phyloP scores from a whole-genome alignment of 257 asterid species.

The Ophiorrhiza pumila region DNA sequence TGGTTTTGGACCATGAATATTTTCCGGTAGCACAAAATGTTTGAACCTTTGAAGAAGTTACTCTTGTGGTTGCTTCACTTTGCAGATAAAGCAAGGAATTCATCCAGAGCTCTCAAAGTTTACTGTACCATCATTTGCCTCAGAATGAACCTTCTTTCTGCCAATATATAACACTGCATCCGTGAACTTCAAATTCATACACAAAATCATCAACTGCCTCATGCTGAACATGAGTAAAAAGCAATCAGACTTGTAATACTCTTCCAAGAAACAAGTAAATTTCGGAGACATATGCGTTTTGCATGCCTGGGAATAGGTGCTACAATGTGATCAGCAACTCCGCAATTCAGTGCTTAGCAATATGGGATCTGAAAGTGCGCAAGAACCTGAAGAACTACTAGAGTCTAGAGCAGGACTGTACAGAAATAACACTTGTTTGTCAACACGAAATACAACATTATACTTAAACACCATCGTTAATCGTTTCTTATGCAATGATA shows the following conservation, averaged over 20 bases:
- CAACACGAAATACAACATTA: background rate
- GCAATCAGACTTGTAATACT: slow-evolving; percentile 19
- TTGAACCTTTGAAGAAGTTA: slow-evolving; percentile 6
- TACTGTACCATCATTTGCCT: slow-evolving; percentile 21
- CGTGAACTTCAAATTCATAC: background rate
- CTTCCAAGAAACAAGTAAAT: slow-evolving; percentile 9
- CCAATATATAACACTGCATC: background rate
- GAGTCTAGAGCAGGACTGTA: too few relatives aligned
- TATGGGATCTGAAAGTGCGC: background rate
- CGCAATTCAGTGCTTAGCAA: background rate
- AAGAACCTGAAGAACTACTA: too few relatives aligned
- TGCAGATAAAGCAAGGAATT: slow-evolving; percentile 18
- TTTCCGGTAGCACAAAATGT: background rate
- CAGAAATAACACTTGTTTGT: too few relatives aligned
- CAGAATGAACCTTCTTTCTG: slow-evolving; percentile 8
- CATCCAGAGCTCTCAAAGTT: slow-evolving; percentile 10
- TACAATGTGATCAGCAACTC: slow-evolving; percentile 6
- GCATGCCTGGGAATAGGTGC: slow-evolving; percentile 21
- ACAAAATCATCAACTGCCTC: slow-evolving; percentile 1
- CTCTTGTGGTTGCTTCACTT: slow-evolving; percentile 16
- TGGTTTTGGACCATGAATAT: slow-evolving; percentile 19
- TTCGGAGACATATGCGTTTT: background rate
- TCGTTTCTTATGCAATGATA: too few relatives aligned
- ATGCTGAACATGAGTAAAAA: background rate
- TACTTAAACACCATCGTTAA: too few relatives aligned